Conservation (phyloP, 1,284 basidiomycete species). For the Malassezia furfur region DNA sequence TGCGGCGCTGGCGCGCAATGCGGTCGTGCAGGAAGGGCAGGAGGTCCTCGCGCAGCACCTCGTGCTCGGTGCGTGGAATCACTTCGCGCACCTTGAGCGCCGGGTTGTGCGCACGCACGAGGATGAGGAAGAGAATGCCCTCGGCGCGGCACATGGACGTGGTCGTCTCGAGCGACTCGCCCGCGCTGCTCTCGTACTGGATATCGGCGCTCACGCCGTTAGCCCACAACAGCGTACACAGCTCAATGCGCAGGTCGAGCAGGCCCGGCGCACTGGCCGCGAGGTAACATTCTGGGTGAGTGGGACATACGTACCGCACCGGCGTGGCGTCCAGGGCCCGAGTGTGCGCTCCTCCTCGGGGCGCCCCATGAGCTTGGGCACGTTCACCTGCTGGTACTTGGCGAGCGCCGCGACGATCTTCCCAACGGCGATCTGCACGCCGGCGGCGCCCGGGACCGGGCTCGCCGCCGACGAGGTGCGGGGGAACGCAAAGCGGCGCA, state of each 20-base stretch:
- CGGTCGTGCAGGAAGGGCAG: constrained; percentile 32
- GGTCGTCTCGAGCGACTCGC: constrained; percentile 33
- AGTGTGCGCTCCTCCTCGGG: constrained; percentile 67
- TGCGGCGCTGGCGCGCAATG: constrained; percentile 28
- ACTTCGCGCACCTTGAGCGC: constrained; percentile 41
- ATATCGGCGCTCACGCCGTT: constrained; percentile 73
- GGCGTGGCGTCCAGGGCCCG: constrained; percentile 72
- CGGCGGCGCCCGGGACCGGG: constrained; percentile 58
- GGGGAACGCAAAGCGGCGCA: constrained; percentile 58
- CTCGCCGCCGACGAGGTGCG: constrained; percentile 15
- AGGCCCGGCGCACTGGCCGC: constrained; percentile 67
- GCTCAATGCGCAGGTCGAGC: constrained; percentile 65
- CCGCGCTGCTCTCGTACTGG: constrained; percentile 57
- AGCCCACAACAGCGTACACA: constrained; percentile 68
- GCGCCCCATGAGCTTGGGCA: constrained; percentile 58
- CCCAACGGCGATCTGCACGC: constrained; percentile 67
- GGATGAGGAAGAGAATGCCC: constrained; percentile 41
- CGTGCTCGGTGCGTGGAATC: constrained; percentile 32
- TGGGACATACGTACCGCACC: constrained; percentile 53
- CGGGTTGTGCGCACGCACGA: constrained; percentile 28
- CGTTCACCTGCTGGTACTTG: constrained; percentile 57
- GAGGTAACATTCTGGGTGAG: constrained; percentile 53
- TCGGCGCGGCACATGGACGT: constrained; percentile 42
- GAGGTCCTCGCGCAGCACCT: constrained; percentile 34
- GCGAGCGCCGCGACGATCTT: constrained; percentile 66